Evolutionary conservation across 2,329 filamentous ascomycete genomes (phyloP), one percentile per base, ranked within the genome.

Genomic region (Neopestalotiopsis sp.): DNA sequence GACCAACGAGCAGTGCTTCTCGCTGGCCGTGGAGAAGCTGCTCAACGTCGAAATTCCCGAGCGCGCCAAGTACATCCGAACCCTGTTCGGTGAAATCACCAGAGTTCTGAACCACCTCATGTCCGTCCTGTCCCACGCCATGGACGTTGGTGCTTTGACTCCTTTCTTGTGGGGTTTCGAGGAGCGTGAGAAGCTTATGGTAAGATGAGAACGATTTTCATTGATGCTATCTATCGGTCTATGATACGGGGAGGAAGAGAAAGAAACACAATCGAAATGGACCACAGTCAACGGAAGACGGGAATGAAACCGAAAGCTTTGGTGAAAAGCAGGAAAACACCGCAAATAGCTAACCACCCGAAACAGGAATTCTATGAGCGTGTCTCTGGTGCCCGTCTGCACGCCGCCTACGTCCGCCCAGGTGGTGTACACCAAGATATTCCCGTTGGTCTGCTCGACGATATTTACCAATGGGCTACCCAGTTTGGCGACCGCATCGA

Each of bases 91-190:
- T 76, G 96, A 99, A 81, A 93, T 99, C 75, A 99, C 96, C 53
- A 90, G 96, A 78, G 81, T 99, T 72, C 85, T 98, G 77, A 99
- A 99, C 87, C 97, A 99, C 81, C 89, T 98, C 77, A 99, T 99
- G 96, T 97, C 94, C 45, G 91, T 99, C 69, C 85, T 98, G 72
- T 97, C 95, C 68, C 95, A 98, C 88, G 95, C 95, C 80, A 98
- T 98, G 96, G 96, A 99, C 82, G 96, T 99, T 80, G 96, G 96
- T 84, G 96, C 96, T 74, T 84, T 99, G 81, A 99, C 96, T 69
- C 96, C 96, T 75, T 99, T 99, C 89, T 83, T 99, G 85, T 99
- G 96, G 96, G 96, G 96, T 71, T 99, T 99, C 81, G 96, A 99
- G 85, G 96, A 99, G 86, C 93, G 96, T 88, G 96, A 99, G 86